Conservation (phyloP, 148 eudicot genomes). For the Vaccinium macrocarpon region DNA sequence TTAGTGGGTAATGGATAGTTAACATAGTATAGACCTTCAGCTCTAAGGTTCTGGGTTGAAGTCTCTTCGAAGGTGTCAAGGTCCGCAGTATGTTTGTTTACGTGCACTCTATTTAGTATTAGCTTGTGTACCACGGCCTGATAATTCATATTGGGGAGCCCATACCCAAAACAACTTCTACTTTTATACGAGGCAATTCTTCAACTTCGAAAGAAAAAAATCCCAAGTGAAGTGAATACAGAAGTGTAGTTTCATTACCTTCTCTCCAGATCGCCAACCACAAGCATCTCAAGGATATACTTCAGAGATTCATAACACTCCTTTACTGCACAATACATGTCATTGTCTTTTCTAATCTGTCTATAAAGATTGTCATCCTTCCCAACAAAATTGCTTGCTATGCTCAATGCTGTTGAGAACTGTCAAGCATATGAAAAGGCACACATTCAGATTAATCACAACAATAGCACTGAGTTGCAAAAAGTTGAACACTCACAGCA, state of each 20-base stretch:
- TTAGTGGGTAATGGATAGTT: not conserved
- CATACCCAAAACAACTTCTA: not conserved
- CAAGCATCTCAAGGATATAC: constrained; percentile 62
- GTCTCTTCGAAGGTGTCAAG: not conserved
- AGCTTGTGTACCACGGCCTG: not conserved
- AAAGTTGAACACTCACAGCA: not conserved
- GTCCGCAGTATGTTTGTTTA: constrained; percentile 1
- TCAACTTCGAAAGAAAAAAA: not conserved
- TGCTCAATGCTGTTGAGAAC: constrained; percentile 76
- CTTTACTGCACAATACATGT: constrained; percentile 69
- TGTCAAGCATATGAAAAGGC: constrained; percentile 27
- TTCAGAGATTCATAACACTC: constrained; percentile 89
- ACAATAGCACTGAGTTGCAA: not conserved
- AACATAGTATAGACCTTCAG: not conserved
- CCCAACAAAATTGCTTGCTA: constrained; percentile 74
- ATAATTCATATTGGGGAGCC: not conserved
- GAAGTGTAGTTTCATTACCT: constrained; percentile 37
- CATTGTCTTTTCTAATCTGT: constrained; percentile 59
- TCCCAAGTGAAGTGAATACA: not conserved
- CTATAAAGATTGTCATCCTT: constrained; percentile 61
- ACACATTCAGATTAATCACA: constrained; percentile 8
- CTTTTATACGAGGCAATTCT: not conserved
- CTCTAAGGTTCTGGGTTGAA: not conserved
- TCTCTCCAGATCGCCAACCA: constrained; percentile 85
- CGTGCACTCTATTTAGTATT: not conserved